Percentiles rank a stretch among this genome's conserved stretches.
Conservation (phyloP, 2,329 filamentous ascomycete genomes). For the Arachnomyces sp. region DNA sequence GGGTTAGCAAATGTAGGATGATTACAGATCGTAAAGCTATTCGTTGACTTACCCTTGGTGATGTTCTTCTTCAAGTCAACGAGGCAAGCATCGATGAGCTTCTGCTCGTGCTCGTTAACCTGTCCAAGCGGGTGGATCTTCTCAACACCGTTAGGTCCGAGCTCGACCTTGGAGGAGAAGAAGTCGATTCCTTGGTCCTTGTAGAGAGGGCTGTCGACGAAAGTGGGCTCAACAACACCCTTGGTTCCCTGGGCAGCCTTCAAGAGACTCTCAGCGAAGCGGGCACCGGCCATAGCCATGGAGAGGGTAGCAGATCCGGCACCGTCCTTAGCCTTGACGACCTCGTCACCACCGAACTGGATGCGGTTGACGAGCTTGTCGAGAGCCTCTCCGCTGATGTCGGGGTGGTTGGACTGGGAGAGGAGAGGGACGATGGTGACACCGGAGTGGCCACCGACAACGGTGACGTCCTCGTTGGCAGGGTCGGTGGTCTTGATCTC, state of each 20-base stretch:
- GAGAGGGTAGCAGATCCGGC: constrained; percentile 94
- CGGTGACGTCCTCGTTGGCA: constrained; percentile 85
- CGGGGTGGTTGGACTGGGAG: constrained; percentile 81
- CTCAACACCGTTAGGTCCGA: constrained; percentile 92
- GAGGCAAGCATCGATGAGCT: constrained; percentile 77
- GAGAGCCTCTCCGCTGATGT: constrained; percentile 67
- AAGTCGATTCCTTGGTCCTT: constrained; percentile 97
- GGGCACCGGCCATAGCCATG: constrained; percentile 92
- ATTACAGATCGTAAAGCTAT: too few species aligned
- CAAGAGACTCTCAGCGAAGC: constrained; percentile 83
- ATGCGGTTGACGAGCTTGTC: constrained; percentile 82
- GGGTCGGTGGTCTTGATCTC: constrained; percentile 88
- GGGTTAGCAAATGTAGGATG: constrained; percentile 6
- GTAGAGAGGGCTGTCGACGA: constrained; percentile 94
- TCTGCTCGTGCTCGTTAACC: constrained; percentile 77
- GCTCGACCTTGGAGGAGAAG: constrained; percentile 92
- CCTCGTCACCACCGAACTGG: constrained; percentile 98
- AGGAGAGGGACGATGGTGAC: constrained; percentile 98
- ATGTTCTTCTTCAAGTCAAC: constrained; percentile 68
- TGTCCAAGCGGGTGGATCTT: constrained; percentile 84
- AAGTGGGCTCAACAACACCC: constrained; percentile 91
- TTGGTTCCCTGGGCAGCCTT: constrained; percentile 88
- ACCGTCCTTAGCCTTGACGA: constrained; percentile 97
- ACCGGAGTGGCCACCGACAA: constrained; percentile 94
- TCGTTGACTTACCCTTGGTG: constrained; percentile 59